phyloP scores from a whole-genome alignment of 225 moss, liverwort and hornwort species.

The Thuidium tamariscinum region DNA sequence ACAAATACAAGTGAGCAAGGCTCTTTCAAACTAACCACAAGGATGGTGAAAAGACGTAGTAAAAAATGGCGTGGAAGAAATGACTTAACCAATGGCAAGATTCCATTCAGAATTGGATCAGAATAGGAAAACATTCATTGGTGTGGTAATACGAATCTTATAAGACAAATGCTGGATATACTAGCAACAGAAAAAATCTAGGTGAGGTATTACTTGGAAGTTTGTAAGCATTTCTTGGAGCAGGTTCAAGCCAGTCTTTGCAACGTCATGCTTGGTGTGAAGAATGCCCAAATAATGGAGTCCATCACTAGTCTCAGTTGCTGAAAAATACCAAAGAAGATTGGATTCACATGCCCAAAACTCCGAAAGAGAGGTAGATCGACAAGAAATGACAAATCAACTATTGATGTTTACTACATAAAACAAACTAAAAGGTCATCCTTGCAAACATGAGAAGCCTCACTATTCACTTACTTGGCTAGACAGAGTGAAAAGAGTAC shows the following conservation, averaged over 20 bases:
- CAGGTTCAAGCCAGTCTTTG: slow-evolving; percentile 85
- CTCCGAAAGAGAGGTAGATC: not conserved
- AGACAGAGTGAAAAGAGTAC: slow-evolving; percentile 74
- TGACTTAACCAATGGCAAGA: not conserved
- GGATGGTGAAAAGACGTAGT: too few relatives aligned
- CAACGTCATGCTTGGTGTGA: slow-evolving; percentile 90
- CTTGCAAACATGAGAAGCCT: not conserved
- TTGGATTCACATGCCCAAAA: not conserved
- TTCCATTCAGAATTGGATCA: not conserved
- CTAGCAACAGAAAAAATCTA: not conserved
- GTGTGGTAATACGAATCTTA: not conserved
- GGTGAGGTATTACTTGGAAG: slow-evolving; percentile 43
- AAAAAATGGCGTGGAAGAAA: too few relatives aligned
- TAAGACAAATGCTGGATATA: not conserved
- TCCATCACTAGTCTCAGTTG: slow-evolving; percentile 98
- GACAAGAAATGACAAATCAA: not conserved
- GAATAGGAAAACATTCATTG: too few relatives aligned
- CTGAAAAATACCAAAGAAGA: slow-evolving; percentile 6
- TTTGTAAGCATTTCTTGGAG: slow-evolving; percentile 85
- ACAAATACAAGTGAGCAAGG: not conserved
- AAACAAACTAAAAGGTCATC: too few relatives aligned
- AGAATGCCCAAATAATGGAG: slow-evolving; percentile 94
- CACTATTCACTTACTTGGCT: slow-evolving; percentile 43
- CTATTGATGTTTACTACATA: not conserved
- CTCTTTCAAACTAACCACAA: not conserved